Conservation (phyloP, 192 early-diverging fungal species). For the Backusella psychrophila region DNA sequence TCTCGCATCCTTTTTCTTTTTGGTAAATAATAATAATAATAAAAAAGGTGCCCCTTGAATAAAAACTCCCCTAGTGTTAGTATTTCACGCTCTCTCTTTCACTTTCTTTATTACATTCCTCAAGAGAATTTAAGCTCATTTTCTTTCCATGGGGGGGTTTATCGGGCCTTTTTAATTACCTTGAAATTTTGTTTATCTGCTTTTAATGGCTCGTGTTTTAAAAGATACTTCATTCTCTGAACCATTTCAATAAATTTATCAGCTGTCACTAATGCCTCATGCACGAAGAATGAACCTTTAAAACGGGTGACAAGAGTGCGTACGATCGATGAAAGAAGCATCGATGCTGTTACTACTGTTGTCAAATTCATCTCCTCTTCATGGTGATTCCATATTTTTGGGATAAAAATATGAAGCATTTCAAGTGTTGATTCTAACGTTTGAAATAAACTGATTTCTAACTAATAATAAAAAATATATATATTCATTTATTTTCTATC, state of each 20-base stretch:
- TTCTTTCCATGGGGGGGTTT: neutral
- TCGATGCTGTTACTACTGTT: slow-evolving; percentile 6
- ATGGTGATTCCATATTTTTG: neutral
- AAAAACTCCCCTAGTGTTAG: neutral
- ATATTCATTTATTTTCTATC: neutral
- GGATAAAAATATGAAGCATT: slow-evolving; percentile 1
- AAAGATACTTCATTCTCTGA: neutral
- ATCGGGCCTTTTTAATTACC: neutral
- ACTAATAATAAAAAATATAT: neutral
- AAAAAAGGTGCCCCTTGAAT: neutral
- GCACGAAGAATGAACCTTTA: neutral
- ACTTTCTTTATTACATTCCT: neutral
- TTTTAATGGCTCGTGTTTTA: neutral
- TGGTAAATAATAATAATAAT: neutral
- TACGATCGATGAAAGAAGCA: neutral
- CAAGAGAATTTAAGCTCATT: neutral
- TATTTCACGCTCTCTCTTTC: neutral
- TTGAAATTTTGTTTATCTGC: neutral
- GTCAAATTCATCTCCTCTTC: slow-evolving; percentile 1
- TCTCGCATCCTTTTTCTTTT: neutral
- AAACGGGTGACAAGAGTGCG: neutral
- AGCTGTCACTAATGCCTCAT: neutral
- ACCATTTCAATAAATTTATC: neutral
- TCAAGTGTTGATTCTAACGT: neutral
- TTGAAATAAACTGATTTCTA: slow-evolving; percentile 1